Evolutionary conservation across 2,329 filamentous ascomycete genomes (phyloP), one percentile per base, ranked within the genome.

Genomic region (Aphanoascus verrucosus): DNA sequence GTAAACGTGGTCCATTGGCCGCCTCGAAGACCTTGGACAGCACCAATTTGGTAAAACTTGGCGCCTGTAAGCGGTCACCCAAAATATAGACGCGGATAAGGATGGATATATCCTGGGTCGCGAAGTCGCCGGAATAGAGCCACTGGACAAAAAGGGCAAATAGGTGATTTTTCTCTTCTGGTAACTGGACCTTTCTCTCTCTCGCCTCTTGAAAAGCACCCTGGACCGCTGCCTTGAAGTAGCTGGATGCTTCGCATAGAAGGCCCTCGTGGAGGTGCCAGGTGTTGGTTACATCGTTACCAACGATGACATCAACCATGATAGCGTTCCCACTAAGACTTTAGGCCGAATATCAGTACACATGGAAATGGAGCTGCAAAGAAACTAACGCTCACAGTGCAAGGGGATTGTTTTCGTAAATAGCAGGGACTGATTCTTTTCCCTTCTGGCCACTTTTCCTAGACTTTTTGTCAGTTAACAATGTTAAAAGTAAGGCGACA

Each of bases 121-220:
- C 8, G 41, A 57, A 56, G 8, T 32, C 20, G 14, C 49, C 34
- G 12, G 55, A 40, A 31, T 57, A 59, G 12, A 57, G 40, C 54
- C 57, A 56, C 48, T 59, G 52, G 15, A 57, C 54, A 17, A 57
- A 59, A 17, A 56, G 46, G 2, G 49, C 17, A 19, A 56, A 58
- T 11, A 52, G 31, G 6, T 19, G 8, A 38, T 53, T 58, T 5
- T 53, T 34, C 15, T 52, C 56, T 19, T 52, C 49, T 19, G n/a
- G n/a, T 11, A 56, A 38, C 12, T 35, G 5, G 2, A 58, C 49
- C 38, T 54, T 54, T 17, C 44, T 53, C 11, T 56, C 17, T 3
- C 12, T 45, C 9, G 32, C 52, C 46, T 59, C 57, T 44, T 34
- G 31, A 15, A 48, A 56, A n/a, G 12, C 40, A n/a, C 51, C 14